Conservation (phyloP, 2,329 filamentous ascomycete genomes). For the Trichoderma aggressivum region DNA sequence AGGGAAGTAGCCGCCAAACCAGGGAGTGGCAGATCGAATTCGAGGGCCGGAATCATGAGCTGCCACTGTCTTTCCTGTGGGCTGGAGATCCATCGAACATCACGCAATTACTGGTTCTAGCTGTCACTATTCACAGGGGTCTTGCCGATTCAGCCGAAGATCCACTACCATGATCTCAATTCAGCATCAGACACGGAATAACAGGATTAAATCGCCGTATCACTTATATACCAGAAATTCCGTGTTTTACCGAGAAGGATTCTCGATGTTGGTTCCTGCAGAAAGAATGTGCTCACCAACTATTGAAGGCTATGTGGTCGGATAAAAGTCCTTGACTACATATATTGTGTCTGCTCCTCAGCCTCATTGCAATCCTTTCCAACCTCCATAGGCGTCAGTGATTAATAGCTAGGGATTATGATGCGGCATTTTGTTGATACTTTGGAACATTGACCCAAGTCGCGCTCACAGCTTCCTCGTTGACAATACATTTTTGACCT, state of each 20-base stretch:
- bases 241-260: neutral
- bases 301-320: neutral
- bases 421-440: neutral
- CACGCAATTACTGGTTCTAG: neutral
- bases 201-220: neutral
- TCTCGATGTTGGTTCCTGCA: neutral
- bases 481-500: too few species aligned
- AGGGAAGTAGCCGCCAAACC: neutral
- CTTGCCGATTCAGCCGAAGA: neutral
- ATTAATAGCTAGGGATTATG: neutral
- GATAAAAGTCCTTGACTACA: neutral
- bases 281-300: neutral
- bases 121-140: neutral
- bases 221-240: neutral
- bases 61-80: neutral
- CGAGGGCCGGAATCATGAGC: neutral
- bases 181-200: neutral
- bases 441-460: neutral
- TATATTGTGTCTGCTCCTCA: neutral
- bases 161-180: neutral
- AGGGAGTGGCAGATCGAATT: neutral
- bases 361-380: neutral
- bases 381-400: neutral
- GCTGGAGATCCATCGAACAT: neutral
- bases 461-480: too few species aligned